These are phyloP conservation scores for Spiromastix sp. DNA, from an alignment of 2,329 filamentous ascomycete species.

Conservation along the genomic window DNA sequence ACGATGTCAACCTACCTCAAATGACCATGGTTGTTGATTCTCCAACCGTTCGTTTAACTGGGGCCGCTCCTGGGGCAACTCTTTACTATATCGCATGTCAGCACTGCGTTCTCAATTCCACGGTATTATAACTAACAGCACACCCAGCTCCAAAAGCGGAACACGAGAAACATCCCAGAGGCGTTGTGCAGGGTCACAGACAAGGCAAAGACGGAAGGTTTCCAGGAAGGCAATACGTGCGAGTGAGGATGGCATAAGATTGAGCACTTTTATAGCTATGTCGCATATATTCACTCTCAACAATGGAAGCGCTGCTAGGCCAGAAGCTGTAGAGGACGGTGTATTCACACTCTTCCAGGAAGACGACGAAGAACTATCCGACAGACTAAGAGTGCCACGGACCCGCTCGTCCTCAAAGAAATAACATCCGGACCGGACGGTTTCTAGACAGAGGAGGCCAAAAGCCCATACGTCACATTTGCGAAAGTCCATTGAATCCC, in stretches of 20 bases:
- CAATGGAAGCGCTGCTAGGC: background rate
- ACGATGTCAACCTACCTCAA: background rate
- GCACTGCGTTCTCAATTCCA: background rate
- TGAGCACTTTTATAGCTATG: background rate
- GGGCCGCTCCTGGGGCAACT: background rate
- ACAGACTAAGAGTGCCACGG: background rate
- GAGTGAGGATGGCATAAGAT: background rate
- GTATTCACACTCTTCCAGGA: background rate
- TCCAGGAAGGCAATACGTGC: background rate
- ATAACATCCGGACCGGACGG: constrained; percentile 16
- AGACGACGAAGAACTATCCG: background rate
- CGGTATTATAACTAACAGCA: background rate
- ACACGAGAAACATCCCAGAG: background rate
- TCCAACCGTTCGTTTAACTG: background rate
- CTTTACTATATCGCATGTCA: background rate
- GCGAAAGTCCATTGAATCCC: constrained; percentile 7
- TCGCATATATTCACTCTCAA: background rate
- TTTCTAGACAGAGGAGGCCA: constrained; percentile 11
- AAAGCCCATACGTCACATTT: constrained; percentile 14
- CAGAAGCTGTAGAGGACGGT: background rate
- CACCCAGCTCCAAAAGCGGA: background rate
- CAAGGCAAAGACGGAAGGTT: background rate
- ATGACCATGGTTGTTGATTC: background rate
- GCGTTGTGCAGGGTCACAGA: background rate
- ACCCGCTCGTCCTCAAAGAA: background rate